These are phyloP conservation scores for Pichia kudriavzevii DNA, from an alignment of 1,139 yeast species.

Conservation along the genomic window DNA sequence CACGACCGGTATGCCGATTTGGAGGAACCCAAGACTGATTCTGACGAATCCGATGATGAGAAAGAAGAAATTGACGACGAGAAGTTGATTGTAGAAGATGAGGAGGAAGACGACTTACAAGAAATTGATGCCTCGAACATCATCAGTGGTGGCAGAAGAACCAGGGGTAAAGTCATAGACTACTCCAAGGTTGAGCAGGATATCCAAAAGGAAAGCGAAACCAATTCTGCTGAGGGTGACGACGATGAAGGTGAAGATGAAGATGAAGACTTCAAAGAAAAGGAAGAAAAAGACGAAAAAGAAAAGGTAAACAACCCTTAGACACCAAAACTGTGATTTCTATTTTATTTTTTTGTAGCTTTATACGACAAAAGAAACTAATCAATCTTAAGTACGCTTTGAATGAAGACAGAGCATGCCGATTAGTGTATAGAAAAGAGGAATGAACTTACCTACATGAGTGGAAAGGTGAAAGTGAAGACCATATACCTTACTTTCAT, in stretches of 20 bases:
- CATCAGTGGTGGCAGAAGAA: constrained; percentile 78
- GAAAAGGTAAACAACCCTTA: no score
- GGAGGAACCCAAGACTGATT: constrained; percentile 30
- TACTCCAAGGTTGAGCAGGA: constrained; percentile 78
- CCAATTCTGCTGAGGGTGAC: constrained; percentile 29
- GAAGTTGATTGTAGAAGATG: constrained; percentile 45
- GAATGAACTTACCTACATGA: no score
- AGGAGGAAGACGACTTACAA: constrained; percentile 72
- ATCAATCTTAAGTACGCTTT: no score
- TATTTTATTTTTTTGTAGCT: no score
- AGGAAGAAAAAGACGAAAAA: constrained; percentile 12
- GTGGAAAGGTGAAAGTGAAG: no score
- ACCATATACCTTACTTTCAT: no score
- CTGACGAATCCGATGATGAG: constrained; percentile 37
- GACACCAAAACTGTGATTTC: no score
- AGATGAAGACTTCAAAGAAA: constrained; percentile 25
- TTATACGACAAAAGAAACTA: no score
- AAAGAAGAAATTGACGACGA: constrained; percentile 51
- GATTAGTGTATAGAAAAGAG: no score
- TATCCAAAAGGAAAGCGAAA: constrained; percentile 41
- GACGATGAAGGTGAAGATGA: constrained; percentile 36
- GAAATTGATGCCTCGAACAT: constrained; percentile 84
- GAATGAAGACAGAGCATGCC: no score
- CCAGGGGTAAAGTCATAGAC: constrained; percentile 85
- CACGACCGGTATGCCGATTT: constrained; percentile 40